Conservation (phyloP, 179 eudicot species). For the Silene noctiflora region DNA sequence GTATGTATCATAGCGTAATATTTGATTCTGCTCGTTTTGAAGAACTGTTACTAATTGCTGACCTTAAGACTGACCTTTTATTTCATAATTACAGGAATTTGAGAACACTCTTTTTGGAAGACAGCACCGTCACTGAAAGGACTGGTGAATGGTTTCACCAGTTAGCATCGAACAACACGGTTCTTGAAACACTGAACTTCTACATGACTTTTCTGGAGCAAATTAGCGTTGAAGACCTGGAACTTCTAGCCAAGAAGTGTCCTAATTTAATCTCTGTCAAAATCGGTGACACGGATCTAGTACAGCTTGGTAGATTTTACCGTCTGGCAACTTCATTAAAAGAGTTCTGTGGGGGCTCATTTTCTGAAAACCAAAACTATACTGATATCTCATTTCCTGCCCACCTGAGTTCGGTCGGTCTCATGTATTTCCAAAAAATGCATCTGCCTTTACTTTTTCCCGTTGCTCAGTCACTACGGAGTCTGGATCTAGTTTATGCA, state of each 20-base stretch:
- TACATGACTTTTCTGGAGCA: constrained; percentile 61
- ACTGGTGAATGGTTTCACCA: constrained; percentile 67
- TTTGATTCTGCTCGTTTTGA: background rate
- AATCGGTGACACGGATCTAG: constrained; percentile 63
- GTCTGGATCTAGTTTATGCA: constrained; percentile 73
- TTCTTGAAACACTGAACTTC: constrained; percentile 61
- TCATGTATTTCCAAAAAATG: constrained; percentile 45
- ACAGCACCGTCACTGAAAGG: constrained; percentile 46
- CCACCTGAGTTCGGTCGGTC: constrained; percentile 49
- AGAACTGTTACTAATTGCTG: background rate
- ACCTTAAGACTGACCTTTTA: constrained; percentile 6
- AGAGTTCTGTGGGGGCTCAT: constrained; percentile 73
- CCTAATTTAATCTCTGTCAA: constrained; percentile 53
- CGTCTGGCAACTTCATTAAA: constrained; percentile 44
- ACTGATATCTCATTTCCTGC: constrained; percentile 47
- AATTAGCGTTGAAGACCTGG: constrained; percentile 52
- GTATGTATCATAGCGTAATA: background rate
- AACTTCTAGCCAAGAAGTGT: constrained; percentile 60
- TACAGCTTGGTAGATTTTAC: constrained; percentile 53
- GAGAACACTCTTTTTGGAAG: constrained; percentile 58
- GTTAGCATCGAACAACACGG: constrained; percentile 55
- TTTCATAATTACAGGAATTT: constrained; percentile 40
- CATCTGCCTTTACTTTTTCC: constrained; percentile 69
- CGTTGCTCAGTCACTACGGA: constrained; percentile 48
- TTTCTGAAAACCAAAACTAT: constrained; percentile 44